Evolutionary conservation across 495 filamentous ascomycete species (phyloP), one percentile per base, ranked within the genome.

Genomic region (Aspergillus carlsbadensis): DNA sequence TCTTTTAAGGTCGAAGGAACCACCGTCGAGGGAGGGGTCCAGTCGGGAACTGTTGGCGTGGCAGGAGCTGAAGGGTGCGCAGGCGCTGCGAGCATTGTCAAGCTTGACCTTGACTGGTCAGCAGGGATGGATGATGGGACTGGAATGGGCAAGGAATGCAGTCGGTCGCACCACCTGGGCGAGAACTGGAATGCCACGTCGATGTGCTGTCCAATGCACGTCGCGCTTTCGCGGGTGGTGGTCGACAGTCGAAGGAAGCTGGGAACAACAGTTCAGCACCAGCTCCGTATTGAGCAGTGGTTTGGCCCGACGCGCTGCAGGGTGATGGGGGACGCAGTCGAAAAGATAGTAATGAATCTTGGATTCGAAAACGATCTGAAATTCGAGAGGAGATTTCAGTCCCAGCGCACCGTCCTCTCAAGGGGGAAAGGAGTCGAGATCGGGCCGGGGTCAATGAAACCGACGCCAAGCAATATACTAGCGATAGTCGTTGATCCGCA

Each of bases 171-270:
- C 61, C 58, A 65, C 62, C 60, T 64, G 60, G 64, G 60, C 56
- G 52, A 57, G 49, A 53, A 29, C 63, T 65, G 62, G 57, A 76
- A 73, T 72, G 70, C 67, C 70, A 70, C 67, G 70, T 70, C 65
- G 60, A 65, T 65, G 54, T 37, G 51, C 55, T 58, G 55, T 60
- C 58, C 58, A 37, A 59, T 49, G 31, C 63, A 66, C 60, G 59
- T 63, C 35, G 54, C 57, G 37, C 52, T 56, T 42, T 15, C 15
- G 37, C 5, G 13, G 31, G 22, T n/a, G 22, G 21, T 52, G 14
- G 37, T 26, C 24, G 22, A 31, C n/a, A 57, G 44, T 39, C 21
- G 46, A 49, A 44, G 21, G 55, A 39, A 56, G 41, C 48, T 50
- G 47, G 51, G 41, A 49, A 56, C 20, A 26, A 37, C 29, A 59